A percentile compares a stretch with the other conserved stretches of the same genome.
Evolutionary conservation across 2,329 filamentous ascomycete genomes (phyloP).

Genomic region (Elsinoe ampelina): DNA sequence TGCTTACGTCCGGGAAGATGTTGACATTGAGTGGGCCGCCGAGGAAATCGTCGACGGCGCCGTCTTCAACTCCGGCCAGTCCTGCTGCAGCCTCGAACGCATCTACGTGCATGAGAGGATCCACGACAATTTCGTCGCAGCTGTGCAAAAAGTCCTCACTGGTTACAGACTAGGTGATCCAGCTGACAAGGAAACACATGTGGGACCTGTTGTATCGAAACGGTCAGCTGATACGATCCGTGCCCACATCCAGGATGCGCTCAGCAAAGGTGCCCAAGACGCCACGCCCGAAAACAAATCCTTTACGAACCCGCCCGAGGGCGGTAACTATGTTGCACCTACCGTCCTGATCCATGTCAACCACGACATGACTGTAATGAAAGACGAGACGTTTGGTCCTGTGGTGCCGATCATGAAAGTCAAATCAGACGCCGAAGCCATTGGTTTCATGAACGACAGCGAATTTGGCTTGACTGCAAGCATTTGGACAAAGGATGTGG

Average conservation of each 20-base stretch:
- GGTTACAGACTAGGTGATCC: constrained; percentile 85
- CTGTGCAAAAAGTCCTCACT: constrained; percentile 66
- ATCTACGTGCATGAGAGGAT: constrained; percentile 83
- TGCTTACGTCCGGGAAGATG: constrained; percentile 76
- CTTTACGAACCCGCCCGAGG: constrained; percentile 61
- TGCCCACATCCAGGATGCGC: constrained; percentile 70
- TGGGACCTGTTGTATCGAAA: constrained; percentile 83
- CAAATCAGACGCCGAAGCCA: constrained; percentile 66
- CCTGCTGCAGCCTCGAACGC: constrained; percentile 85
- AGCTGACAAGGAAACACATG: constrained; percentile 63
- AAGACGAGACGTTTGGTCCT: constrained; percentile 88
- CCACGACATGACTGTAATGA: constrained; percentile 83
- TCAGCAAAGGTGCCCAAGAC: constrained; percentile 75
- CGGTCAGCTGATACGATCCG: constrained; percentile 66
- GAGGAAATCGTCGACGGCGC: constrained; percentile 91
- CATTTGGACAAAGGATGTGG: constrained; percentile 87
- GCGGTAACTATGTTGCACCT: constrained; percentile 82
- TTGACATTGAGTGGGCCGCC: constrained; percentile 82
- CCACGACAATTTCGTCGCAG: constrained; percentile 71
- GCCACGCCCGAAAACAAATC: constrained; percentile 72
- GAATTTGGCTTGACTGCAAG: constrained; percentile 92
- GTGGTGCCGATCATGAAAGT: constrained; percentile 88
- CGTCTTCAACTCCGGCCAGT: constrained; percentile 98
- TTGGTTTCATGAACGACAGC: constrained; percentile 86
- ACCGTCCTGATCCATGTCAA: constrained; percentile 70